A percentile compares a stretch with the other conserved stretches of the same genome.
phyloP scores from a whole-genome alignment of 768 basidiomycete species.

The Neoboletus brunneissimus region DNA sequence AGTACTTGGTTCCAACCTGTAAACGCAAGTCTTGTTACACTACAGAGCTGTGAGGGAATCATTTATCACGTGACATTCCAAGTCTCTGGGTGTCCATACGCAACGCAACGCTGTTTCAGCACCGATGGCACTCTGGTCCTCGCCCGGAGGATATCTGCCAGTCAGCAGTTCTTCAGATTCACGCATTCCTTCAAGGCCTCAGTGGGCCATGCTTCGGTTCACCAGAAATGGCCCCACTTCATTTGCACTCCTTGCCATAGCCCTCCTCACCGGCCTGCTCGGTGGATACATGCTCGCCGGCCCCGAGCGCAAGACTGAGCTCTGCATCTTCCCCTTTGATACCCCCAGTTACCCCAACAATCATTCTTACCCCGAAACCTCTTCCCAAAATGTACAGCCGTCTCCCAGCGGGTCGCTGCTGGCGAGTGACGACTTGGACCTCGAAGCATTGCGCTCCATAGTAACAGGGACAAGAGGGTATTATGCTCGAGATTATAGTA shows the following conservation, averaged over 20 bases:
- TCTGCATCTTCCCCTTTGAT: conserved; percentile 22
- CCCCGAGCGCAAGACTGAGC: conserved; percentile 14
- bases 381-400: neutral
- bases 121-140: conserved; percentile 12
- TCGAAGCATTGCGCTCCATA: conserved; percentile 33
- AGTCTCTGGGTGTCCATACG: no score
- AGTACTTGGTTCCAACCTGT: no score
- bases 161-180: conserved; percentile 12
- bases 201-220: conserved; percentile 15
- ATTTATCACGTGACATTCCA: neutral
- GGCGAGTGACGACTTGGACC: conserved; percentile 24
- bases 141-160: conserved; percentile 22
- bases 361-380: neutral
- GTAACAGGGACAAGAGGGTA: conserved; percentile 41
- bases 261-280: conserved; percentile 25
- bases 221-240: conserved; percentile 14
- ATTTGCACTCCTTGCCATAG: conserved; percentile 16
- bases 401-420: conserved; percentile 8
- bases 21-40: no score
- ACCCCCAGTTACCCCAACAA: neutral
- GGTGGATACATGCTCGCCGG: conserved; percentile 25
- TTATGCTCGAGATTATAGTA: conserved; percentile 43
- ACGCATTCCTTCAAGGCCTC: neutral
- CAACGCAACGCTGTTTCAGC: neutral
- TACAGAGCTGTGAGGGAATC: no score